Conservation (phyloP, 345 rosid species). For the Euphorbia pulcherrima region DNA sequence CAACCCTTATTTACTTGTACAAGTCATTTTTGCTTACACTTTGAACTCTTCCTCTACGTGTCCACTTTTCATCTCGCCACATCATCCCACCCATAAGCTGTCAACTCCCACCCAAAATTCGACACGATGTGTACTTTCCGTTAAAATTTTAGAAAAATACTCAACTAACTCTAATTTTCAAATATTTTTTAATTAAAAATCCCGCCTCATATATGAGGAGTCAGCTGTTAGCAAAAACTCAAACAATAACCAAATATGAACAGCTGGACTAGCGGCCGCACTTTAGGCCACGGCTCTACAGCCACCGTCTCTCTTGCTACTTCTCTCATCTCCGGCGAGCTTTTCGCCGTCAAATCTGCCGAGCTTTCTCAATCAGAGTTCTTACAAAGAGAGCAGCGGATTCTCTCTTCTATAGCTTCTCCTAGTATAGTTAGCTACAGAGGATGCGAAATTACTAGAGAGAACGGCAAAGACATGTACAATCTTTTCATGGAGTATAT, state of each 20-base stretch:
- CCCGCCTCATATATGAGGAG: constrained; percentile 6
- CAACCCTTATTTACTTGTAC: not conserved
- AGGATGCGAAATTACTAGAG: constrained; percentile 48
- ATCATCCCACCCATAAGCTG: constrained; percentile 8
- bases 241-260: not conserved
- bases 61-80: constrained; percentile 2
- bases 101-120: constrained; percentile 16
- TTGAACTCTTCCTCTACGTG: constrained; percentile 6
- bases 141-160: constrained; percentile 8
- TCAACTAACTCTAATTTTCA: constrained; percentile 14
- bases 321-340: constrained; percentile 28
- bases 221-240: not conserved
- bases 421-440: constrained; percentile 51
- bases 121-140: constrained; percentile 30
- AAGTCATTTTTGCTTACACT: not conserved
- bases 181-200: constrained; percentile 5
- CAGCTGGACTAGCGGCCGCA: constrained; percentile 61
- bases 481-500: constrained; percentile 68
- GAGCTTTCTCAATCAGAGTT: constrained; percentile 42
- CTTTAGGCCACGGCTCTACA: constrained; percentile 66
- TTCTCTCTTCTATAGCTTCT: constrained; percentile 47
- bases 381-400: constrained; percentile 51
- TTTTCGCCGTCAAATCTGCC: constrained; percentile 61
- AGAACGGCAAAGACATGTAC: constrained; percentile 34
- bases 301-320: constrained; percentile 68